Evolutionary conservation across 2,329 filamentous ascomycete genomes (phyloP).

Genomic region (Scytalidium lignicola): DNA sequence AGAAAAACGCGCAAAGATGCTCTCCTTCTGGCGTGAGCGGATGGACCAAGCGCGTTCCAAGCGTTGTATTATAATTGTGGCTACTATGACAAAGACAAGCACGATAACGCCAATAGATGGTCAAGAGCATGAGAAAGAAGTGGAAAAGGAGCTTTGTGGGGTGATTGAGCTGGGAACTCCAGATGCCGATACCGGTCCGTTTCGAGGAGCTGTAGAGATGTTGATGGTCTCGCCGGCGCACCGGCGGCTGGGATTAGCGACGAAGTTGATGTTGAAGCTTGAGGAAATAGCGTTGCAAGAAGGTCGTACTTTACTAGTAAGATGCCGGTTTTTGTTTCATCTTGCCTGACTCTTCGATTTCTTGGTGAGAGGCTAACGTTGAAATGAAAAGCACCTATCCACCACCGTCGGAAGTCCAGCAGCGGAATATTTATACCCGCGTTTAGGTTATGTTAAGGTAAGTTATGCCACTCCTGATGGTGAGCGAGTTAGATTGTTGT

Average conservation of each 20-base stretch:
- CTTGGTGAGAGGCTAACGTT: neutral
- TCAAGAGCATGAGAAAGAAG: neutral
- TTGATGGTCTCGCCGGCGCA: constrained; percentile 49
- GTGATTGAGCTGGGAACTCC: constrained; percentile 51
- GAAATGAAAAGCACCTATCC: constrained; percentile 41
- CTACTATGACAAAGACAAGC: neutral
- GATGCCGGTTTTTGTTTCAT: constrained; percentile 20
- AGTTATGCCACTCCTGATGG: neutral
- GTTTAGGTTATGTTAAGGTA: constrained; percentile 50
- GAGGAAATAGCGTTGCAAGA: constrained; percentile 46
- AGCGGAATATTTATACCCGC: constrained; percentile 45
- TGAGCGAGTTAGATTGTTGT: too few species aligned
- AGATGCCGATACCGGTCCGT: constrained; percentile 49
- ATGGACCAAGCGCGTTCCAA: neutral
- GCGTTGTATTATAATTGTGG: neutral
- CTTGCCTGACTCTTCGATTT: neutral
- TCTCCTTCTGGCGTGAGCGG: neutral
- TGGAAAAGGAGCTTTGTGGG: constrained; percentile 28
- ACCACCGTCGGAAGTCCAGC: constrained; percentile 47
- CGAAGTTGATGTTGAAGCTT: constrained; percentile 45
- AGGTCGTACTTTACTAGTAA: constrained; percentile 48
- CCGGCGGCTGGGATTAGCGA: constrained; percentile 47
- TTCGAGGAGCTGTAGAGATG: constrained; percentile 51
- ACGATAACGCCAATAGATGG: too few species aligned
- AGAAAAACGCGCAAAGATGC: neutral